A percentile compares a stretch with the other conserved stretches of the same genome.
These are phyloP conservation scores for Cercospora zeina DNA, from an alignment of 2,329 filamentous ascomycete genomes.

Conservation along the genomic window DNA sequence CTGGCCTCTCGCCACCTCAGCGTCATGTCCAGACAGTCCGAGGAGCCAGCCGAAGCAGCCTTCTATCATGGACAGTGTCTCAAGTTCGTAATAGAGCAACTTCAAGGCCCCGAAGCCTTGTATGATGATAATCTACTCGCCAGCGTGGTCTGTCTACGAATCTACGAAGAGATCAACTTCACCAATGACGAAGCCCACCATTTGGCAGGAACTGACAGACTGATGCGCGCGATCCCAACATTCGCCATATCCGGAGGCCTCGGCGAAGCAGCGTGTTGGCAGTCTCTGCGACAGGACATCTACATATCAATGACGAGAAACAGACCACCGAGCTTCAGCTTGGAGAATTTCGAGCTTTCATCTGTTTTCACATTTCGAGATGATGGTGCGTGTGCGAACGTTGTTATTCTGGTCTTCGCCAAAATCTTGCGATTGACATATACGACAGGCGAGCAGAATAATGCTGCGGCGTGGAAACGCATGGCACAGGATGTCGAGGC, in stretches of 20 bases:
- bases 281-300: constrained; percentile 47
- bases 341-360: constrained; percentile 45
- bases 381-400: constrained; percentile 45
- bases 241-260: constrained; percentile 46
- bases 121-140: constrained; percentile 40
- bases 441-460: constrained; percentile 8
- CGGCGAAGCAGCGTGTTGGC: constrained; percentile 47
- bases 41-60: constrained; percentile 34
- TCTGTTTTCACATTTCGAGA: constrained; percentile 43
- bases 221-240: constrained; percentile 44
- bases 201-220: constrained; percentile 43
- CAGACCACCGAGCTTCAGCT: constrained; percentile 42
- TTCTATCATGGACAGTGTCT: constrained; percentile 42
- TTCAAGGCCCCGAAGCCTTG: constrained; percentile 33
- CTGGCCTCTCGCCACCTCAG: constrained; percentile 41
- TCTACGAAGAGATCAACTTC: constrained; percentile 42
- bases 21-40: constrained; percentile 30
- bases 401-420: constrained; percentile 45
- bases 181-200: constrained; percentile 42
- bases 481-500: constrained; percentile 25
- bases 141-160: constrained; percentile 40
- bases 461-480: constrained; percentile 21
- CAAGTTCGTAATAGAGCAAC: constrained; percentile 40
- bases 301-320: constrained; percentile 45
- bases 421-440: constrained; percentile 39